Base-by-base conservation (phyloP, 2,329 filamentous ascomycete species). In the Fusarium domesticum region DNA sequence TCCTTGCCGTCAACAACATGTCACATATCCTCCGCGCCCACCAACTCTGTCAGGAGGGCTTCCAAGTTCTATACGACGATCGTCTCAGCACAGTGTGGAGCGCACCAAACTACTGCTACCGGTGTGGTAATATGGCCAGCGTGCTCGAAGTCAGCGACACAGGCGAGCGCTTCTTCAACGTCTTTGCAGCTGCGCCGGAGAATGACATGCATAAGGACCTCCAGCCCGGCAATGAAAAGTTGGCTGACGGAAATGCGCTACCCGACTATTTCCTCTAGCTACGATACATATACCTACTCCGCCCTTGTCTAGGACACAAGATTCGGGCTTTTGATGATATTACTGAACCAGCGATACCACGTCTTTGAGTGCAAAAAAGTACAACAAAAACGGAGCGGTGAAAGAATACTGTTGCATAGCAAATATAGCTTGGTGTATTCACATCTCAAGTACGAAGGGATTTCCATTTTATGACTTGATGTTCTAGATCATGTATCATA, bases 21-120 rank as follows among this genome's bases (percentile, higher is more conserved):
- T 92, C 86, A 23, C 93, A 98, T 68, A 98, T 98, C 53, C 76
- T 98, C 44, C 87, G 93, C 18, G 93, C 93, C n/a, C 93, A 98
- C 69, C 93, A 98, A 72, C 80, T 98, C 5, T 98, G 93, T 67
- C 93, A 98, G 68, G 93, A 98, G 71, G 93, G 93, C 1, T 98
- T 92, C 67, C 93, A 97, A 70, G 87, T 97, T 36, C 80, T 98
- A 14, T 98, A 96, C 67, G 92, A 97, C 61, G 92, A 97, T 68
- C 81, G 86, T 14, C 72, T 98, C 30, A 96, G 89, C 66, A 98
- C 93, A 1, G 93, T 98, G 6, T 98, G 93, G 93, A 96, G 90
- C 65, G 93, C 93, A 5, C 93, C 93, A 2, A 98, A 95, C 61
- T 95, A 95, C 70, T 95, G 89, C 70, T 96, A 96, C 67, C 78